Conservation (phyloP, 192 early-diverging fungal genomes). For the Coemansia sp. region DNA sequence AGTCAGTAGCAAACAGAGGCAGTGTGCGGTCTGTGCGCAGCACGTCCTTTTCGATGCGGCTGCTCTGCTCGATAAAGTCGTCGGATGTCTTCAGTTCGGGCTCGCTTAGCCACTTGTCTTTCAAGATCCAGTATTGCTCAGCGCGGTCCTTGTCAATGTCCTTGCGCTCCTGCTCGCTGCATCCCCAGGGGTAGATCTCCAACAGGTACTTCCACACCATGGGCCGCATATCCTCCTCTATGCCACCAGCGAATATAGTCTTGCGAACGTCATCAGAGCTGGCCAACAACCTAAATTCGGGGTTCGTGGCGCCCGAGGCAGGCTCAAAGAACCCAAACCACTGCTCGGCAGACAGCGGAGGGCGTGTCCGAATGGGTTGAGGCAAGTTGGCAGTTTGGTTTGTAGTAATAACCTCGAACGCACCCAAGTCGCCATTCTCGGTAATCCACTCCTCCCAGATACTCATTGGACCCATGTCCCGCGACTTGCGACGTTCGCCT, state of each 20-base stretch:
- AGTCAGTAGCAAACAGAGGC: constrained; percentile 78
- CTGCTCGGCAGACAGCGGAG: constrained; percentile 62
- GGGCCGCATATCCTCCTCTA: constrained; percentile 77
- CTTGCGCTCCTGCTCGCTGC: constrained; percentile 71
- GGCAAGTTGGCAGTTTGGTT: constrained; percentile 37
- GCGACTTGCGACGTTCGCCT: constrained; percentile 4
- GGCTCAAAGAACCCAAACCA: constrained; percentile 76
- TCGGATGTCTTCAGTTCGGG: constrained; percentile 58
- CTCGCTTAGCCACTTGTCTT: constrained; percentile 68
- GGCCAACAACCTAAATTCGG: constrained; percentile 51
- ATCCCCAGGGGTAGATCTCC: constrained; percentile 82
- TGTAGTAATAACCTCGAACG: constrained; percentile 52
- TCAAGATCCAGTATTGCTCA: constrained; percentile 66
- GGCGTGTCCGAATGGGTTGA: constrained; percentile 49
- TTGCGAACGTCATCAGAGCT: constrained; percentile 59
- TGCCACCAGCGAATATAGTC: constrained; percentile 73
- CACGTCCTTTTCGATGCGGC: constrained; percentile 93
- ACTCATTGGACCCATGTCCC: constrained; percentile 21
- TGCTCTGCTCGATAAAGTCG: constrained; percentile 74
- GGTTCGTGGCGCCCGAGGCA: constrained; percentile 9
- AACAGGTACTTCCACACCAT: constrained; percentile 92
- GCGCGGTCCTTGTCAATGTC: constrained; percentile 60
- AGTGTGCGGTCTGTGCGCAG: constrained; percentile 92
- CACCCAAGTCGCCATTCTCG: constrained; percentile 46
- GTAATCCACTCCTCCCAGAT: constrained; percentile 58